Base-by-base conservation (phyloP, 192 early-diverging fungal genomes). In the Coemansia sp. region DNA sequence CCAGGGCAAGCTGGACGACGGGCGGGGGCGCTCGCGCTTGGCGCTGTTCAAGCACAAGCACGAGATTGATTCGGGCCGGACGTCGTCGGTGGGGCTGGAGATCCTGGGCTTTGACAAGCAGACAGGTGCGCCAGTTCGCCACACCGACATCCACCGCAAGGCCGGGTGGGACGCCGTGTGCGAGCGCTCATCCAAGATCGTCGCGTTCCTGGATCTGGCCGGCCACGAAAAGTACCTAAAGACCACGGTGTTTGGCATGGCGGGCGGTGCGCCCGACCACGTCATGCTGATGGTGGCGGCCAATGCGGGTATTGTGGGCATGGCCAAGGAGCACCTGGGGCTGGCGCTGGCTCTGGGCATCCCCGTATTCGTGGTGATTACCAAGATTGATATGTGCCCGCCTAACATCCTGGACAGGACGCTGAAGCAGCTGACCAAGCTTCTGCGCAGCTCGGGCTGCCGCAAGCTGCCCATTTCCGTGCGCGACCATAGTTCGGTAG, bases 161-260 rank as follows among this genome's bases (percentile, higher is more conserved):
- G 46, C 85, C 45, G 80, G 79, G 5, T 94, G 90, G 91, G 90
- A 94, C 31, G 85, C 88, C 22, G 85, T 96, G 44, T 90, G 86
- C 54, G 41, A 20, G 17, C 58, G 66, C 45, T 79, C 90, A 4
- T 82, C 85, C 14, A 96, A 96, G 76, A 80, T 90, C 36, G 37
- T 78, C 11, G 70, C 80, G 13, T 83, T 84, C 51, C 65, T 83
- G 17, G 85, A 84, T 68, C 64, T 85, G 37, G 93, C 93, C 22
- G 93, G 93, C 12, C 93, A 96, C 66, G 93, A 96, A 66, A 89
- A 89, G 54, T 96, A 96, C 50, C 75, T 96, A 20, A 96, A 94
- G 60, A 96, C 93, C 2, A 96, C 93, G 21, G 88, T 93, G 20
- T 94, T 92, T 75, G 93, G 93, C 9, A 88, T 96, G 88, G 89